Base-by-base conservation (phyloP, 129 eudicot genomes). In the Chrysanthemum makinoi region DNA sequence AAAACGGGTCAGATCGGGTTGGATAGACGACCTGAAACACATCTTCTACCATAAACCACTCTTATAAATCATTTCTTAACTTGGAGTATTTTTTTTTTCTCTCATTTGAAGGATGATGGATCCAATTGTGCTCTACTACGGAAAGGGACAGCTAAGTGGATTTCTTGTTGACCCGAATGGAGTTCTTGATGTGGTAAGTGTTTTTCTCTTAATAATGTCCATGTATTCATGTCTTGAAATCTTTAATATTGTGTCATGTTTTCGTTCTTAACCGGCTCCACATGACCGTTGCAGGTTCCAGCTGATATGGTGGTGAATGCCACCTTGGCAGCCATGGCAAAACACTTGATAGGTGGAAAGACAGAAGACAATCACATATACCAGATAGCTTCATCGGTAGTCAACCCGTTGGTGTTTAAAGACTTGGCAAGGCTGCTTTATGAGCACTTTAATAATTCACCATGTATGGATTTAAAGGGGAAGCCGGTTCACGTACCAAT, bases 291-390 rank as follows among this genome's bases (percentile, higher is more conserved):
- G 58, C 71, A 94, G 98, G 97, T 94, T 66, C 98, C 98, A 17
- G 98, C 96, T 50, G 98, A 94, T 74, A 94, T 94, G 98, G 98
- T 94, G 15, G 97, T 89, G 17, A 94, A 94, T 63, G 97, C 97
- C 28, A 94, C 88, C 19, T 65, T 94, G 72, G 97, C 98, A 79
- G 98, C 98, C 60, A 94, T 94, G 75, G 96, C 96, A 26, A 90
- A 94, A 81, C 98, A 94, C 46, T 88, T 96, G 78, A 66, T 75
- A 51, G 77, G 79, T 22, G 89, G 89, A 33, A 94, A 94, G 71
- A 48, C 87, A 17, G 97, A 79, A 62, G 83, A 77, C 8, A 89
- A 80, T n/a, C 58, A 80, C 72, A 77, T 94, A 54, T 94, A 94
- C 59, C 98, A 94, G 18, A 84, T 94, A 56, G 96, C 98, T 75